phyloP scores from a whole-genome alignment of 179 eudicot species.

The Corrigiola litoralis region DNA sequence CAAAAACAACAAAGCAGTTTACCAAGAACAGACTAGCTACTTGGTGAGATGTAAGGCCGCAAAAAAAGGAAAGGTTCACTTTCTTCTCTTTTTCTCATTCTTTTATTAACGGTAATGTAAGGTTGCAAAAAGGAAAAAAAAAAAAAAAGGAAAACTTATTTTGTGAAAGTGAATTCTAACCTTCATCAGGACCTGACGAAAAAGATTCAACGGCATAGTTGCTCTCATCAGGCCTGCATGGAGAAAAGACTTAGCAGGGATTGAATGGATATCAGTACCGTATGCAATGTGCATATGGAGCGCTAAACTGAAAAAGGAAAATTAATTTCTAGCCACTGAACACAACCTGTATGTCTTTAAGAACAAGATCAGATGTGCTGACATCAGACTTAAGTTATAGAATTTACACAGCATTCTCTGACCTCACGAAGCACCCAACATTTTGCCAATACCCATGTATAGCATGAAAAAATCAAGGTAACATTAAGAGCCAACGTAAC shows the following conservation, averaged over 20 bases:
- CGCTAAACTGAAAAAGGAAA: no score
- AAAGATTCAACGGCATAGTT: slow-evolving; percentile 20
- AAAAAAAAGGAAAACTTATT: not conserved
- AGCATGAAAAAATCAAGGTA: no score
- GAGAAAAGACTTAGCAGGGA: not conserved
- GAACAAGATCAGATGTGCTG: no score
- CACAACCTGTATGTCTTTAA: no score
- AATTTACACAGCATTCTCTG: no score
- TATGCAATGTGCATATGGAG: slow-evolving; percentile 1
- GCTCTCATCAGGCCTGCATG: slow-evolving; percentile 54
- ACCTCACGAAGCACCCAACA: no score
- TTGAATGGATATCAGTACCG: not conserved
- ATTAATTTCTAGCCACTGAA: no score
- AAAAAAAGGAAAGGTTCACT: no score
- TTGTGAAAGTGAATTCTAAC: slow-evolving; percentile 28
- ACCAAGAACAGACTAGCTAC: not conserved
- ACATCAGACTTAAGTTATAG: no score
- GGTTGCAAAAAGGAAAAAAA: not conserved
- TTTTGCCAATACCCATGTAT: no score
- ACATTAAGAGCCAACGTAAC: not conserved
- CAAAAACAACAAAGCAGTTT: not conserved
- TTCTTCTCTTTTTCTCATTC: not conserved
- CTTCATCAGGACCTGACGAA: slow-evolving; percentile 39
- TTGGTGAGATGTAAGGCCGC: no score
- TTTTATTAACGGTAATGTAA: not conserved